Evolutionary conservation across 192 early-diverging fungal genomes (phyloP), one percentile per base, ranked within the genome.

Genomic region (Mortierella hygrophila): DNA sequence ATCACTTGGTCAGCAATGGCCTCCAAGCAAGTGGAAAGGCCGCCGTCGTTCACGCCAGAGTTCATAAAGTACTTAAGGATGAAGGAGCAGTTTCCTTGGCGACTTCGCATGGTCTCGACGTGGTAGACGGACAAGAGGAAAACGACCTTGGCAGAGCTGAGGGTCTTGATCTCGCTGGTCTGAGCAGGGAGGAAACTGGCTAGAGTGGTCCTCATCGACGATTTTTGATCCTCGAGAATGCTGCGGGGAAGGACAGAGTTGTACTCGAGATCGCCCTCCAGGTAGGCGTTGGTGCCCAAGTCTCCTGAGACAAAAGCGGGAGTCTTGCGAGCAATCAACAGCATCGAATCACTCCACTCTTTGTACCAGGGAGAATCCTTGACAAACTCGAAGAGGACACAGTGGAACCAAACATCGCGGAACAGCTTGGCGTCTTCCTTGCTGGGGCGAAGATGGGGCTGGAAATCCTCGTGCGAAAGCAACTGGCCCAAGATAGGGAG

Each of bases 401-500:
- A 91, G 72, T 96, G 94, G 79, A 99, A 94, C 98, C 98, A 99
- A 49, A 96, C 92, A 85, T 97, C 96, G 68, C 98, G 92, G 90
- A 97, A 97, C 38, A 95, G 78, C 42, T 90, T 83, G 6, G 93
- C 91, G 26, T 93, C 89, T 76, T 96, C 96, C 5, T 91, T 89
- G 38, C 91, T 89, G 7, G 93, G 89, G 16, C 89, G 87, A 20
- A 90, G 74, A 72, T 93, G 93, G 16, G 90, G 90, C 26, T 90
- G 85, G 80, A 94, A 95, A 55, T 91, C 92, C 6, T 87, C 72
- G 54, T 93, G 92, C 8, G 88, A 88, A 40, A 95, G 88, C 15
- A 96, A 88, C 38, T 92, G 90, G 29, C 87, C 83, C 7, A 96
- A 68, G 1, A 95, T 87, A 10, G 94, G 94, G 65, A 95, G 85